Percentiles rank a stretch among this genome's conserved stretches.
These are phyloP conservation scores for Ogataea haglerorum DNA, from an alignment of 805 yeast species.

Conservation along the genomic window DNA sequence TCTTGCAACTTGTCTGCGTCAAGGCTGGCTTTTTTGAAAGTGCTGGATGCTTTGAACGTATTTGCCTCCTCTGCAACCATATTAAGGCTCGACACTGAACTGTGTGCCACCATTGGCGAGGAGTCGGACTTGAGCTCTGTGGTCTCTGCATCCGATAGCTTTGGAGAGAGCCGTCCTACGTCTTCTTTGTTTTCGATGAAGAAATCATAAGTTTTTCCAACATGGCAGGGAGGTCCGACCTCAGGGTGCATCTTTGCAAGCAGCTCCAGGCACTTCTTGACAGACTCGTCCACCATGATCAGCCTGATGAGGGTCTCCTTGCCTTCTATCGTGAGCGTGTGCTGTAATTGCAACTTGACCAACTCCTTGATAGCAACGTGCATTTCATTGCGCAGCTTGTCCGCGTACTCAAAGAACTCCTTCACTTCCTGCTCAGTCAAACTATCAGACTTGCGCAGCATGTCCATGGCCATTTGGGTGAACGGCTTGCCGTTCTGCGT, in stretches of 20 bases:
- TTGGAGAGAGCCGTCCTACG: neutral
- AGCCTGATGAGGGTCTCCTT: conserved; percentile 72
- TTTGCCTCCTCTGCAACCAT: conserved; percentile 23
- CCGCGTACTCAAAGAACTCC: conserved; percentile 39
- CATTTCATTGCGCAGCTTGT: conserved; percentile 38
- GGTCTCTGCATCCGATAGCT: conserved; percentile 9
- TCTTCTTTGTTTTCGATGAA: conserved; percentile 11
- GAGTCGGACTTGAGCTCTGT: conserved; percentile 15
- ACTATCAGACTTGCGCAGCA: conserved; percentile 16
- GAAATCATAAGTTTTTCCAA: neutral
- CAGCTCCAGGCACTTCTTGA: conserved; percentile 51
- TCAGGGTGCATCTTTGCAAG: conserved; percentile 17
- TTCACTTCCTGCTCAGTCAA: conserved; percentile 18
- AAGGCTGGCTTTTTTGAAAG: conserved; percentile 4
- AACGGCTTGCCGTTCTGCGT: conserved; percentile 16
- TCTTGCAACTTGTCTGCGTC: conserved; percentile 1
- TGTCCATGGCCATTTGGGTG: conserved; percentile 21
- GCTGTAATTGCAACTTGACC: conserved; percentile 52
- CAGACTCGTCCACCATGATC: conserved; percentile 64
- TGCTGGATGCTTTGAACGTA: conserved; percentile 15
- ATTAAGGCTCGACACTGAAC: conserved; percentile 13
- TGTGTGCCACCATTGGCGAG: conserved; percentile 3
- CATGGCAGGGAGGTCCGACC: conserved; percentile 3
- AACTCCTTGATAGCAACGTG: conserved; percentile 53
- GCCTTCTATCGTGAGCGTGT: conserved; percentile 59